Evolutionary conservation across 129 eudicot species (phyloP), one percentile per base, ranked within the genome.

Genomic region (Logfia minima): DNA sequence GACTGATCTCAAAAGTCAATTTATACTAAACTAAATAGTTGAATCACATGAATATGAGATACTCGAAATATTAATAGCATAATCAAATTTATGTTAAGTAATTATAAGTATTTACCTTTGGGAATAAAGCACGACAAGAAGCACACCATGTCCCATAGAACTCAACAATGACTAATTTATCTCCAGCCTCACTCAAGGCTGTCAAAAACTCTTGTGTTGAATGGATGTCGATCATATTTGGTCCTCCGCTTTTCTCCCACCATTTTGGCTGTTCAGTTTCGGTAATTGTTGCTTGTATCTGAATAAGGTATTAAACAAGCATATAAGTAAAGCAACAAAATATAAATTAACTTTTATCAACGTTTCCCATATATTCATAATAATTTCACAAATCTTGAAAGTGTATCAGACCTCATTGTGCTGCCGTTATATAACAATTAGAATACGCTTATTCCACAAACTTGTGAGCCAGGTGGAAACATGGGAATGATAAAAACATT

Each of bases 81-180:
- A 56, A 37, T 48, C 5, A 35, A 66, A 77, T 0, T 2, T 2
- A 66, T 3, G 23, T 55, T 13, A 18, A 28, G 35, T 66, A 43
- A 82, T 31, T 24, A 21, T 17, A 67, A 31, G 69, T 31, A 72
- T 2, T 45, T 11, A 93, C 98, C 98, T 91, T 93, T 16, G 98
- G 98, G 81, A 89, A 93, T 76, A 93, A 82, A 79, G 98, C 98
- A 79, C 93, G 88, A 66, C 98, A 93, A 55, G 98, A 93, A 76
- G 96, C 98, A 86, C 98, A 93, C 98, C 97, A 91, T 26, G 96
- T 91, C 64, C 93, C 97, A 78, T 91, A 94, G 70, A 94, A 94
- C 82, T 94, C 97, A 52, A 91, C 99, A 55, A 94, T 87, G 52
- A 94, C 99, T 60, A 94, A 81, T 78, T 81, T 87, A 55, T 94